Base-by-base conservation (phyloP, 768 basidiomycete genomes). In the Hebeloma cylindrosporum region DNA sequence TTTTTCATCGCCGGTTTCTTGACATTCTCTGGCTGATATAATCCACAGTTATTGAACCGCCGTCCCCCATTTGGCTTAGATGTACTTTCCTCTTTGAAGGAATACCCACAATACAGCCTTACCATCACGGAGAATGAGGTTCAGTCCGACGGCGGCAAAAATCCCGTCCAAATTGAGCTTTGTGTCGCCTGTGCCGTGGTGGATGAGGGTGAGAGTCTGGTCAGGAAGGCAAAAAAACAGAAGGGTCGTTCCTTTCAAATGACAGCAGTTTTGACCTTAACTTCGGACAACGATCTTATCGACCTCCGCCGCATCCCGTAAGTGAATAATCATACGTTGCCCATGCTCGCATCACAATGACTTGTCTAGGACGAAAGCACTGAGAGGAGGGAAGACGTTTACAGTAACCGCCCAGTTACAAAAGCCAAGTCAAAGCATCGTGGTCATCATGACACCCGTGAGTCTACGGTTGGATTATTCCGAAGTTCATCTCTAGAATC, bases 281-380 rank as follows among this genome's bases (percentile, higher is more conserved):
- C 85, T 0, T 90, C 88, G 1, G 90, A 92, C 59, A 64, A 80
- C 54, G 74, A 77, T 17, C 80, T 85, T 40, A 63, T 95, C 45
- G 88, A 92, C 58, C 93, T 86, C 59, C 82, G 91, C 22, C 78
- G 87, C 16, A 87, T 88, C 32, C 71, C 77, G 92, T 92, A 54
- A 51, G 71, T 61, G 25, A 43, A 20, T 32, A 7, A 39, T 3
- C 11, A 13, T 22, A 11, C 34, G 36, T n/a, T 34, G 7, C 5
- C 18, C 13, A 11, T 36, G 21, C 3, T 20, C 30, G 20, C 25
- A 21, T 18, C 45, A 39, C 29, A 27, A 48, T 52, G 13, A 13
- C 25, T 31, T 26, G 32, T 9, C 33, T 56, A 93, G 90, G 8
- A 91, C 87, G 2, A 86, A 82, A 52, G 74, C 73, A 4, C 72